These are phyloP conservation scores for Eremochloa ophiuroides DNA, from an alignment of 176 grass and related monocot genomes.

Conservation along the genomic window DNA sequence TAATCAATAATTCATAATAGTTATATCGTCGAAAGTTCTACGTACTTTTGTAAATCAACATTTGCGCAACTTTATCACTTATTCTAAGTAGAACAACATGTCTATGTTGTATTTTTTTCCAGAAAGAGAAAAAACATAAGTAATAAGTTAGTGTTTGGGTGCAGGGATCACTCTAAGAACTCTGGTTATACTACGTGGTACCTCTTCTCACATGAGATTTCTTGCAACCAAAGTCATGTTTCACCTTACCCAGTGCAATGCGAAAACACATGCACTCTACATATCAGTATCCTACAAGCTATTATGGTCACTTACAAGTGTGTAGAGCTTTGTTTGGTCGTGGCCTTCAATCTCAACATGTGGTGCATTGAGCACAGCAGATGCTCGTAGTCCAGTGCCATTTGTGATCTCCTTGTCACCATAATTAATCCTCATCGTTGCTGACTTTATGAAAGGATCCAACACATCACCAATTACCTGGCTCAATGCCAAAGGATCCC, in stretches of 20 bases:
- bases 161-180: neutral
- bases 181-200: constrained; percentile 15
- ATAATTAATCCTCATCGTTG: constrained; percentile 67
- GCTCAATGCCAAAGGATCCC: constrained; percentile 87
- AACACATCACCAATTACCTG: constrained; percentile 93
- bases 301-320: constrained; percentile 80
- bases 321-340: constrained; percentile 77
- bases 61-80: constrained; percentile 1
- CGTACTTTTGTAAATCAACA: neutral
- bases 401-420: constrained; percentile 85
- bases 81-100: neutral
- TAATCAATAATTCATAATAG: neutral
- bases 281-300: constrained; percentile 39
- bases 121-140: neutral
- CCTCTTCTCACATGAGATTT: constrained; percentile 28
- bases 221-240: constrained; percentile 39
- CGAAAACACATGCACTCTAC: constrained; percentile 11
- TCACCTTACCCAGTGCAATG: constrained; percentile 29
- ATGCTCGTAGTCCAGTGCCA: constrained; percentile 72
- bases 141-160: neutral
- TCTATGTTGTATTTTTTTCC: neutral
- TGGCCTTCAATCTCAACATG: constrained; percentile 62
- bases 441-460: constrained; percentile 78
- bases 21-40: constrained; percentile 1
- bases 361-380: constrained; percentile 51